phyloP scores from a whole-genome alignment of 2,329 filamentous ascomycete species.

The Tolypocladium ophioglossoides region DNA sequence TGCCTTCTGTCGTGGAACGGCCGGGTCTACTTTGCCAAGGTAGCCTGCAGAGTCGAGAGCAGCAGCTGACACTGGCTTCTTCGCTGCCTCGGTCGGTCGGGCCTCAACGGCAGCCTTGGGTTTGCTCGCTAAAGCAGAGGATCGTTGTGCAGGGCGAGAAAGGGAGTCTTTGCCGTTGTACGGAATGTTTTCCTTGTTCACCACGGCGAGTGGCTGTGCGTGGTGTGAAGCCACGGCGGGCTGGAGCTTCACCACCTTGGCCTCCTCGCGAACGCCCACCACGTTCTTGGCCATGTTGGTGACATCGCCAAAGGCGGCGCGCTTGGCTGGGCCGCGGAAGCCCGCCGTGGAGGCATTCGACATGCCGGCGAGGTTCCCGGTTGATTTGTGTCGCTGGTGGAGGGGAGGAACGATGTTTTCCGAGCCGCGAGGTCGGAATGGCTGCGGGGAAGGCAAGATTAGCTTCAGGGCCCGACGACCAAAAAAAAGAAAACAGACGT shows the following conservation, averaged over 20 bases:
- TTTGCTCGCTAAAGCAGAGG: constrained; percentile 10
- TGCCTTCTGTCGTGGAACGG: constrained; percentile 8
- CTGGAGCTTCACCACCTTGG: constrained; percentile 24
- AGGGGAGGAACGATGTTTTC: constrained; percentile 44
- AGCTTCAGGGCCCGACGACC: not conserved
- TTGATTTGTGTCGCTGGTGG: constrained; percentile 77
- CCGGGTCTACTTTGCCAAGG: constrained; percentile 9
- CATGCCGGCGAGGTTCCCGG: constrained; percentile 40
- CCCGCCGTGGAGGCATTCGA: constrained; percentile 14
- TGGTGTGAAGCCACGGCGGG: constrained; percentile 13
- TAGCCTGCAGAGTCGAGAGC: constrained; percentile 6
- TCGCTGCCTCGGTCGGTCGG: constrained; percentile 13
- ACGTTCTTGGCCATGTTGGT: constrained; percentile 52
- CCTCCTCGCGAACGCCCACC: constrained; percentile 17
- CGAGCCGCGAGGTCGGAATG: constrained; percentile 35
- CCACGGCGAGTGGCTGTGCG: constrained; percentile 11
- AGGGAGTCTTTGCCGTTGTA: constrained; percentile 23
- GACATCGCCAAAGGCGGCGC: constrained; percentile 71
- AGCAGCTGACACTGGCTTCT: constrained; percentile 9
- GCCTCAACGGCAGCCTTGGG: constrained; percentile 12
- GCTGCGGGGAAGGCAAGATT: constrained; percentile 14
- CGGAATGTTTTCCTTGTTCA: constrained; percentile 35
- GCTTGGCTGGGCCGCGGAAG: constrained; percentile 47
- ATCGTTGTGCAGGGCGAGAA: constrained; percentile 25
- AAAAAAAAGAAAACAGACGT: not conserved